Base-by-base conservation (phyloP, 441 rosid species). In the Adansonia grandidieri region DNA sequence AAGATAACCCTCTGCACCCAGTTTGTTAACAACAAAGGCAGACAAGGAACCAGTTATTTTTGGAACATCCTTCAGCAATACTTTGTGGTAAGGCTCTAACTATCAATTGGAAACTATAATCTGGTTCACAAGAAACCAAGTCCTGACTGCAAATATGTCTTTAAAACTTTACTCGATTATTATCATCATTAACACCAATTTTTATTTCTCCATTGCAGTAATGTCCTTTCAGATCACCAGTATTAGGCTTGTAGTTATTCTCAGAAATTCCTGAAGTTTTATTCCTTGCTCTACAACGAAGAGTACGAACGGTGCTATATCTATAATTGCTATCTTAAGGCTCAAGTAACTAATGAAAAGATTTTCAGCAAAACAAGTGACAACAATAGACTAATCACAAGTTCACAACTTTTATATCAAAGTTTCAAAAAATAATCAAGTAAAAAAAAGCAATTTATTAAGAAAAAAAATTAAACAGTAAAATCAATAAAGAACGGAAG, bases 11-110 rank as follows among this genome's bases (percentile, higher is more conserved):
- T 42, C 70, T 8, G 51, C 71, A 44, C 8, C 53, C 32, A 17
- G 71, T 67, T 67, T 44, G 32, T 44, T 67, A 67, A 42, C 53
- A 67, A 67, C 71, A 67, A 19, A 44, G 9, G 71, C 53, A 17
- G n/a, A 66, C 32, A 45, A 17, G 53, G 28, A 44, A 44, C 53
- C 71, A 44, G 9, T 9, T 44, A 67, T 44, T 44, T 44, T 17
- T 44, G 53, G 32, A 67, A 9, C 10, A 67, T 17, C 28, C 9
- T 44, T 67, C 5, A 67, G 71, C 50, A 66, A 66, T 66, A 19
- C 37, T 19, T 17, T 19, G 32, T 44, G n/a, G 15, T 17, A 65
- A 9, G 28, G 32, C 54, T 67, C 53, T 67, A 66, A 9, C 71
- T n/a, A 10, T 67, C 32, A 44, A 19, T 5, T 44, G 53, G 71